Conservation (phyloP, 371 early-diverging fungal genomes). For the Gilbertella persicaria region DNA sequence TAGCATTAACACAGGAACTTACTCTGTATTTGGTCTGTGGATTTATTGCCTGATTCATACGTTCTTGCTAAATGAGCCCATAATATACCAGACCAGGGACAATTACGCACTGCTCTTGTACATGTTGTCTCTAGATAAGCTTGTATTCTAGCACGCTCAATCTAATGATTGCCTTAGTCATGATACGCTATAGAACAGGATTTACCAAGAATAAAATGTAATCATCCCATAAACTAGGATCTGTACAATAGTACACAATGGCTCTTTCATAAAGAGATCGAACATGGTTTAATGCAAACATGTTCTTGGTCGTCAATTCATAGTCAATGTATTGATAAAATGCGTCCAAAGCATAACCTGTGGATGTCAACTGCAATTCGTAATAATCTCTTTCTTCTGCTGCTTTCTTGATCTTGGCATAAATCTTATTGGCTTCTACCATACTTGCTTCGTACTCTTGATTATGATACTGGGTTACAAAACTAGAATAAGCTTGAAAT, state of each 20-base stretch:
- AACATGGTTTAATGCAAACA: slow-evolving; percentile 32
- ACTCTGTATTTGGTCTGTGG: slow-evolving; percentile 27
- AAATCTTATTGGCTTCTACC: slow-evolving; percentile 53
- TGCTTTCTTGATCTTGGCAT: slow-evolving; percentile 46
- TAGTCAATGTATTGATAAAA: slow-evolving; percentile 56
- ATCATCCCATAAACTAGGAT: slow-evolving; percentile 68
- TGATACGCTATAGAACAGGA: background rate
- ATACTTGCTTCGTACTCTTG: slow-evolving; percentile 61
- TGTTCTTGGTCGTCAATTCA: slow-evolving; percentile 35
- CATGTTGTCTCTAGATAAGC: slow-evolving; percentile 28
- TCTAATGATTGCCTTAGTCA: slow-evolving; percentile 3
- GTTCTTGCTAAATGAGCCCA: slow-evolving; percentile 54
- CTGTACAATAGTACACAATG: slow-evolving; percentile 53
- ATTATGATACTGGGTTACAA: slow-evolving; percentile 58
- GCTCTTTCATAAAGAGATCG: slow-evolving; percentile 69
- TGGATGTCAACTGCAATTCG: slow-evolving; percentile 54
- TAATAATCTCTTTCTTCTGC: slow-evolving; percentile 50
- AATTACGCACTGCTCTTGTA: slow-evolving; percentile 64
- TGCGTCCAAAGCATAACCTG: slow-evolving; percentile 35
- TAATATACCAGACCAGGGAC: slow-evolving; percentile 68
- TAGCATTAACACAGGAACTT: background rate
- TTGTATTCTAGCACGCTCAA: slow-evolving; percentile 33
- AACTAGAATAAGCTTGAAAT: slow-evolving; percentile 66
- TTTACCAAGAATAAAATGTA: slow-evolving; percentile 63
- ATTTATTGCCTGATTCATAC: slow-evolving; percentile 20